Evolutionary conservation across 805 yeast species (phyloP).

Genomic region (Metschnikowia proteae): DNA sequence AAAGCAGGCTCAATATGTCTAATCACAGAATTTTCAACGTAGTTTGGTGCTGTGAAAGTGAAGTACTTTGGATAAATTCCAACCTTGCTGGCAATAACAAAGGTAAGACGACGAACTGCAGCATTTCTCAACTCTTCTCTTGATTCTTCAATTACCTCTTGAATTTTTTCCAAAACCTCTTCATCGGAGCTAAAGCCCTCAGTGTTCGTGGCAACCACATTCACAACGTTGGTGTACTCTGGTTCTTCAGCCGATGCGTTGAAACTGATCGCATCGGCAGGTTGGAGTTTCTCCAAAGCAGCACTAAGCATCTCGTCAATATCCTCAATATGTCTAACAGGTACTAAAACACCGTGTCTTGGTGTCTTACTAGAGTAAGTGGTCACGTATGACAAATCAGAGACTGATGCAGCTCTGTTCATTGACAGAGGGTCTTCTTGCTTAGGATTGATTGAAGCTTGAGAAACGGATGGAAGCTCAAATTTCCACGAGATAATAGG

Average conservation of each 20-base stretch:
- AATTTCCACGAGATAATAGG: constrained; percentile 87
- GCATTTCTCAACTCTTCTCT: constrained; percentile 67
- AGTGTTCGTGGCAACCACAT: constrained; percentile 67
- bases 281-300: constrained; percentile 70
- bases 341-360: constrained; percentile 81
- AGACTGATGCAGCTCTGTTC: constrained; percentile 88
- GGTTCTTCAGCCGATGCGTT: constrained; percentile 30
- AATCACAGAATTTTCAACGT: constrained; percentile 83
- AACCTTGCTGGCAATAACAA: constrained; percentile 75
- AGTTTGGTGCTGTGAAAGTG: constrained; percentile 88
- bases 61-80: constrained; percentile 94
- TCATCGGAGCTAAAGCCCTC: constrained; percentile 74
- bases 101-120: constrained; percentile 87
- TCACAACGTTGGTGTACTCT: constrained; percentile 73
- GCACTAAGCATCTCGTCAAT: constrained; percentile 76
- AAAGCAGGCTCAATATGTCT: constrained; percentile 98
- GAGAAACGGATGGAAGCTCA: constrained; percentile 72
- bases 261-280: constrained; percentile 37
- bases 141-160: constrained; percentile 61
- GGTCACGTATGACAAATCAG: constrained; percentile 84
- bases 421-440: constrained; percentile 38
- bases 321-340: constrained; percentile 82
- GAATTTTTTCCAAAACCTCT: constrained; percentile 59
- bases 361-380: constrained; percentile 66
- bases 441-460: constrained; percentile 61